Evolutionary conservation across 2,329 filamentous ascomycete genomes (phyloP).

Genomic region (Ceratocystis harringtonii): DNA sequence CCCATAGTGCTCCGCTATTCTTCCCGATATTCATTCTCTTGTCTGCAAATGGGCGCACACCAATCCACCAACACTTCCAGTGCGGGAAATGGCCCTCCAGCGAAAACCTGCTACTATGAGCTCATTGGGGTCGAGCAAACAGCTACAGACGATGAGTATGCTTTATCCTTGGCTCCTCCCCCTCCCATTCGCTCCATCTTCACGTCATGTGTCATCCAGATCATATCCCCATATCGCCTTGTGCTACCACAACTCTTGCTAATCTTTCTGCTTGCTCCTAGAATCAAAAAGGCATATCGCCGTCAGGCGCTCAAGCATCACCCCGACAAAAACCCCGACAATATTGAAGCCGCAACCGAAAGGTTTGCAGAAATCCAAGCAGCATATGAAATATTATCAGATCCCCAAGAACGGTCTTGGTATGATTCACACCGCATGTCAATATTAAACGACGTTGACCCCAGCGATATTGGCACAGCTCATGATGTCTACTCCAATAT

Average conservation of each 20-base stretch:
- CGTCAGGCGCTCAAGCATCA: conserved; percentile 84
- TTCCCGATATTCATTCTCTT: not conserved
- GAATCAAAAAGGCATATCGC: conserved; percentile 86
- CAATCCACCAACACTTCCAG: conserved; percentile 34
- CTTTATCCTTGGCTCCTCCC: not conserved
- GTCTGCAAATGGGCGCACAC: conserved; percentile 36
- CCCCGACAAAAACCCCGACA: conserved; percentile 81
- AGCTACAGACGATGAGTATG: conserved; percentile 69
- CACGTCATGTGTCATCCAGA: no score
- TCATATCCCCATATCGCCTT: not conserved
- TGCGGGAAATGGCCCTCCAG: conserved; percentile 24
- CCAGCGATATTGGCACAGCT: conserved; percentile 29
- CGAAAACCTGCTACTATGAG: conserved; percentile 73
- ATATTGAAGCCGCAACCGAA: conserved; percentile 67
- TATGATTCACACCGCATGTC: conserved; percentile 88
- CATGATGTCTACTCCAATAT: conserved; percentile 52
- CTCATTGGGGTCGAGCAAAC: conserved; percentile 57
- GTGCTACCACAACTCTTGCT: not conserved
- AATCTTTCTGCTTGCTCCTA: conserved; percentile 24
- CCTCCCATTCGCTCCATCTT: not conserved
- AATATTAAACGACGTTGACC: conserved; percentile 55
- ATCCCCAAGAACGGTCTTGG: conserved; percentile 91
- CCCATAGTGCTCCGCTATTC: not conserved
- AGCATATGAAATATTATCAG: conserved; percentile 90
- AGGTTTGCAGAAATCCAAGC: conserved; percentile 85